Evolutionary conservation across 768 basidiomycete genomes (phyloP), one percentile per base, ranked within the genome.

Genomic region (Boletus fagicola): DNA sequence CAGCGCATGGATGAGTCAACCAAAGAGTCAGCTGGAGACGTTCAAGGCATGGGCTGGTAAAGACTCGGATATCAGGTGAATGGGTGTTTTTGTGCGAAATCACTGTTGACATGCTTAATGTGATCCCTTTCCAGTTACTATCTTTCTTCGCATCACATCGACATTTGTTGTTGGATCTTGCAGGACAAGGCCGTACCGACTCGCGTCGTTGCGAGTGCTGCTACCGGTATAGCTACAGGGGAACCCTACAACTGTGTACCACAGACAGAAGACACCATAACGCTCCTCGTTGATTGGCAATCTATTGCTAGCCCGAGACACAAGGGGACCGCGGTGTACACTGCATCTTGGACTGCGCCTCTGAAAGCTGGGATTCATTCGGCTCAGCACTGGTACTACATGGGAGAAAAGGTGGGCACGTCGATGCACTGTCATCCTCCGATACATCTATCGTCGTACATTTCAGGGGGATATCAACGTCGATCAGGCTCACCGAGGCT

Each of bases 1-100:
- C 83, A 91, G 78, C 63, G 91, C 93, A 38, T 96, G 94, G 92
- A 97, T 97, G 94, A 93, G 90, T 67, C 94, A 96, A 72, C 94
- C 94, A 43, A 97, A 97, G 76, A 87, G 84, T 65, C 94, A 97
- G 73, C 81, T 97, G 28, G 91, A 94, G 73, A 96, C 94, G 0
- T 97, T 96, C 84, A 85, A 86, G 55, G 90, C 90, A 8, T 97
- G 94, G 94, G 94, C 94, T 26, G 94, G 94, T 38, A 92, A 88
- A 74, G 92, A 94, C 71, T 92, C 90, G 35, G 94, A 96, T 64
- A 94, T 96, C 75, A 92, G 89, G 87, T 83, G 51, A 61, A 64
- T 47, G 20, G 39, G 11, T 24, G 31, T 49, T 43, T 26, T 45
- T 11, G 18, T 30, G 9, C 13, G 22, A 54, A 22, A n/a, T 35